Evolutionary conservation across 176 grass and related monocot species (phyloP), one percentile per base, ranked within the genome.

Genomic region (Oryza glaberrima): DNA sequence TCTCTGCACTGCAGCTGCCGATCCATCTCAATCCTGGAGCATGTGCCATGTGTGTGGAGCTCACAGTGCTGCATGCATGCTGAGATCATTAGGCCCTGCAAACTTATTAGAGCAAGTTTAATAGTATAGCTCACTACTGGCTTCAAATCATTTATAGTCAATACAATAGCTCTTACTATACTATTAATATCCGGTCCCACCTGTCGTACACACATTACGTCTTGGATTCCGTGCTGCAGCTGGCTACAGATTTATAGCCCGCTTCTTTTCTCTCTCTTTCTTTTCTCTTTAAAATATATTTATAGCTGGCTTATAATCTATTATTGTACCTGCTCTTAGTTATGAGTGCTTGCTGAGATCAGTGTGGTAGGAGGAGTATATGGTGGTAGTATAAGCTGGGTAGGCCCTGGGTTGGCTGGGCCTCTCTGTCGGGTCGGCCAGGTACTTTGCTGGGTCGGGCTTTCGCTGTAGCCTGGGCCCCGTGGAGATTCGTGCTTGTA

Each of bases 401-500:
- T 3, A n/a, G 11, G 23, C 49, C 1, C 20, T 34, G 72, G 17
- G 41, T 58, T 58, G 20, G 20, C 20, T 26, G 40, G 77, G 71
- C 35, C 78, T 60, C 70, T 15, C 34, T 35, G 47, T 17, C 19
- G 60, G 14, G 7, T 51, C 28, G n/a, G 11, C 3, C 61, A 36
- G 5, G 38, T 32, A 47, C 65, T 35, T 70, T 22, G 43, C 35
- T n/a, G 34, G 44, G 65, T 78, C 67, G 76, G 76, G 58, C 65
- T 73, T 88, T 72, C 10, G 17, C 13, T 20, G 35, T 44, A 38
- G 11, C 38, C 16, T 52, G 69, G 79, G 40, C 4, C 82, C 58
- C 64, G 19, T 20, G 30, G 32, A 85, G 77, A 85, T 81, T 81
- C 65, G 72, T 47, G 82, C 41, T 51, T 16, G 51, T 85, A 89